Conservation (phyloP, 2,329 filamentous ascomycete species). For the Talaromyces piceae region DNA sequence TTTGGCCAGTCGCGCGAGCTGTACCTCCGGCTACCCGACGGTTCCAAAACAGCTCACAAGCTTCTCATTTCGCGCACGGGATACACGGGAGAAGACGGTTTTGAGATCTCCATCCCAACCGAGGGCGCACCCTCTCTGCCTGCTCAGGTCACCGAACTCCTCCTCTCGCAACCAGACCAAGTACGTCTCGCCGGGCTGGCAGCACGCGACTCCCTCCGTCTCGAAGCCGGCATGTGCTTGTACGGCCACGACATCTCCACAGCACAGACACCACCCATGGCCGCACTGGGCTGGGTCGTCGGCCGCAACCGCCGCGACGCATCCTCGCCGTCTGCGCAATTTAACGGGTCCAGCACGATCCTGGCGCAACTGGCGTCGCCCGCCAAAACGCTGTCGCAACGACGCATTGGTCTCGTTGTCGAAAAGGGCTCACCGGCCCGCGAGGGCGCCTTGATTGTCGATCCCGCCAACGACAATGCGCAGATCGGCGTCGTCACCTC, state of each 20-base stretch:
- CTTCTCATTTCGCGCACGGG: constrained; percentile 79
- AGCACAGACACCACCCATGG: constrained; percentile 60
- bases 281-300: constrained; percentile 70
- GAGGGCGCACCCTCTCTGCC: constrained; percentile 47
- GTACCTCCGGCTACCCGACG: constrained; percentile 53
- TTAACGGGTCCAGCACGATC: constrained; percentile 76
- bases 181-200: constrained; percentile 81
- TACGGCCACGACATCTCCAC: constrained; percentile 98
- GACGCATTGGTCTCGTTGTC: constrained; percentile 73
- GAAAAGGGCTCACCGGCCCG: constrained; percentile 76
- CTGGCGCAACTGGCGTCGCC: constrained; percentile 58
- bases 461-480: constrained; percentile 40
- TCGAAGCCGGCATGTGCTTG: constrained; percentile 98
- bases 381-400: constrained; percentile 56
- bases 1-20: constrained; percentile 71
- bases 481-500: constrained; percentile 77
- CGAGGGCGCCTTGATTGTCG: constrained; percentile 75
- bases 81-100: constrained; percentile 97
- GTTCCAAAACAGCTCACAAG: constrained; percentile 43
- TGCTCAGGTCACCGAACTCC: constrained; percentile 54
- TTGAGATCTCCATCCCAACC: constrained; percentile 81
- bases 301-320: constrained; percentile 63
- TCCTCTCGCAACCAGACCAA: constrained; percentile 58
- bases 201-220: constrained; percentile 80
- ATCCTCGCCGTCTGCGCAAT: constrained; percentile 42